A percentile compares a stretch with the other conserved stretches of the same genome.
These are phyloP conservation scores for Colletotrichum sansevieriae DNA, from an alignment of 2,329 filamentous ascomycete genomes.

Conservation along the genomic window DNA sequence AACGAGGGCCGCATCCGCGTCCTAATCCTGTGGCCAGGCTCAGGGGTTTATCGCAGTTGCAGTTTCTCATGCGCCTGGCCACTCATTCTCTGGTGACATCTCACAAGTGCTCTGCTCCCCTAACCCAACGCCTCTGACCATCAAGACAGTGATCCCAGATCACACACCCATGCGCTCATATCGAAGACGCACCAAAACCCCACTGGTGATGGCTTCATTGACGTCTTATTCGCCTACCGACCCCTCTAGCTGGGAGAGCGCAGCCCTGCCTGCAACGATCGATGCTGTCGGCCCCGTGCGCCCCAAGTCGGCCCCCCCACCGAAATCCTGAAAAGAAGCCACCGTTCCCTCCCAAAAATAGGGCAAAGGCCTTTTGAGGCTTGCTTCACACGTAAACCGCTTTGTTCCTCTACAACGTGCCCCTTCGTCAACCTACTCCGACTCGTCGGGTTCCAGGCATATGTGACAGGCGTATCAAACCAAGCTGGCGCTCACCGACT, in stretches of 20 bases:
- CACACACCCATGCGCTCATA: conserved; percentile 29
- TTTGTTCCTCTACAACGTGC: background rate
- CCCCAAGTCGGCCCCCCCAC: background rate
- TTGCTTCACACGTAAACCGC: background rate
- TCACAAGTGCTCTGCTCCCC: conserved; percentile 17
- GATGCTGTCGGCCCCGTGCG: conserved; percentile 18
- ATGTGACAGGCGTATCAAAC: conserved; percentile 37
- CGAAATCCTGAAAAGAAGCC: conserved; percentile 17
- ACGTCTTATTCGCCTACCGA: conserved; percentile 35
- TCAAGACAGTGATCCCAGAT: background rate
- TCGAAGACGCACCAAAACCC: conserved; percentile 25
- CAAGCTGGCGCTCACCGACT: conserved; percentile 39
- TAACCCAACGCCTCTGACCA: conserved; percentile 24
- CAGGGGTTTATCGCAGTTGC: conserved; percentile 27
- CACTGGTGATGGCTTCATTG: conserved; percentile 40
- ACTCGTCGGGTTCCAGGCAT: conserved; percentile 20
- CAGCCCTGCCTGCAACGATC: conserved; percentile 29
- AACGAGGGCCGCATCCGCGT: conserved; percentile 40
- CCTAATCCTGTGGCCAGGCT: conserved; percentile 35
- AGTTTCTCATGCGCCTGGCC: conserved; percentile 6
- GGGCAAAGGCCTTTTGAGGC: conserved; percentile 8
- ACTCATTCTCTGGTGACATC: conserved; percentile 1
- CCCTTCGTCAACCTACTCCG: conserved; percentile 18
- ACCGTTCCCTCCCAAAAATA: conserved; percentile 36
- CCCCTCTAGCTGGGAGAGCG: conserved; percentile 6